Evolutionary conservation across 306 rosid species (phyloP), one percentile per base, ranked within the genome.

Genomic region (Bauhinia variegata): DNA sequence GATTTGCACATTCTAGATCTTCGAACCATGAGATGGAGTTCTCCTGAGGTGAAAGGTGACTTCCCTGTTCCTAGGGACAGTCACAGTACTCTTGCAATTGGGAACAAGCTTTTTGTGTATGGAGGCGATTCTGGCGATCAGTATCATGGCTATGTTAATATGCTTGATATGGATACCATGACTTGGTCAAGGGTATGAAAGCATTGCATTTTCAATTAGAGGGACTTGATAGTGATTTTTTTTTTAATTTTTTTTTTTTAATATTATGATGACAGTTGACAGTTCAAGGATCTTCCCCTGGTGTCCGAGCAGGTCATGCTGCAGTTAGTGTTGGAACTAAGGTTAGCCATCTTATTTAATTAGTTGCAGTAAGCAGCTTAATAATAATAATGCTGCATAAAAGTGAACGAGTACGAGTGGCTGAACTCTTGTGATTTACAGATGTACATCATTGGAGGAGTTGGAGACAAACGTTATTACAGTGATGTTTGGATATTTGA

Each of bases 51-150:
- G 33, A 83, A 72, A 63, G 97, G 97, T 36, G 95, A 88, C 54
- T 30, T 90, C 42, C 99, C 99, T 36, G 82, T 80, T 52, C 99
- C 97, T 49, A 85, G 99, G 71, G 99, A 93, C 51, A 93, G 99
- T 72, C 99, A 93, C 69, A 80, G 81, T 16, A 73, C 86, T 63
- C 78, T 84, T 58, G 85, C 95, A 11, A 53, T 88, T 34, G 99
- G 99, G 43, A 83, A 79, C 76, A 90, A 87, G 83, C 77, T 93
- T 71, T 55, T 90, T 59, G 89, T 93, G 12, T 93, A 93, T 68
- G 99, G 99, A 9, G 99, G 99, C 36, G 99, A 93, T 61, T 80
- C 86, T 42, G 99, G 99, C 12, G 97, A 90, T 68, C 86, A 80
- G 59, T 93, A 93, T 65, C 86, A 83, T 48, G 96, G 99, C 1